These are phyloP conservation scores for Hygrophila difformis DNA, from an alignment of 257 asterid species.

Conservation along the genomic window DNA sequence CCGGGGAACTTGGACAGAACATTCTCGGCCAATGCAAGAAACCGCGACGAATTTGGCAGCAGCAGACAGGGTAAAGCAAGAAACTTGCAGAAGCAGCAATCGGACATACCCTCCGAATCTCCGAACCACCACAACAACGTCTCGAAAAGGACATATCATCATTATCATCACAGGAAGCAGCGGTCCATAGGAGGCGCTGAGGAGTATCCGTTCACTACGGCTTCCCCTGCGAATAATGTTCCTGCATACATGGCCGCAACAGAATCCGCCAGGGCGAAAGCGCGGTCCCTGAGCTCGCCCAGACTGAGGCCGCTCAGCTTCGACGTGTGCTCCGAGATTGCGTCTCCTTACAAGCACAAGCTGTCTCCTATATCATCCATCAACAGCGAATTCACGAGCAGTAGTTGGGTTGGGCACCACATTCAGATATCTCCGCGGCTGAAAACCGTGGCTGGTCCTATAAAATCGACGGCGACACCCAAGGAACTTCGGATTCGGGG, in stretches of 20 bases:
- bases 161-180: constrained; percentile 68
- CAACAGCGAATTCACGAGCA: constrained; percentile 65
- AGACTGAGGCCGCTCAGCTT: constrained; percentile 59
- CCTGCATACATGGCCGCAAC: constrained; percentile 97
- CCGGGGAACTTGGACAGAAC: constrained; percentile 23
- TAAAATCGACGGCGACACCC: constrained; percentile 39
- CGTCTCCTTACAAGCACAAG: constrained; percentile 75
- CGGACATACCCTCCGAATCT: constrained; percentile 35
- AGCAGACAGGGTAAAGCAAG: constrained; percentile 21
- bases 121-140: constrained; percentile 31
- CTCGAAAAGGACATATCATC: constrained; percentile 52
- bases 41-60: constrained; percentile 35
- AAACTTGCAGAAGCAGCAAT: constrained; percentile 33
- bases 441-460: constrained; percentile 44
- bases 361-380: constrained; percentile 82
- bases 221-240: constrained; percentile 44
- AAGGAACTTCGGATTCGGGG: constrained; percentile 37
- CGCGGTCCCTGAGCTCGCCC: constrained; percentile 81
- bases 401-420: constrained; percentile 44
- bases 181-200: constrained; percentile 64
- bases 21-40: constrained; percentile 31
- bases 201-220: constrained; percentile 25
- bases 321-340: constrained; percentile 65
- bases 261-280: constrained; percentile 78
- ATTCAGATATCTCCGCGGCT: constrained; percentile 58